Conservation (phyloP, 306 rosid species). For the Cyamopsis tetragonoloba region DNA sequence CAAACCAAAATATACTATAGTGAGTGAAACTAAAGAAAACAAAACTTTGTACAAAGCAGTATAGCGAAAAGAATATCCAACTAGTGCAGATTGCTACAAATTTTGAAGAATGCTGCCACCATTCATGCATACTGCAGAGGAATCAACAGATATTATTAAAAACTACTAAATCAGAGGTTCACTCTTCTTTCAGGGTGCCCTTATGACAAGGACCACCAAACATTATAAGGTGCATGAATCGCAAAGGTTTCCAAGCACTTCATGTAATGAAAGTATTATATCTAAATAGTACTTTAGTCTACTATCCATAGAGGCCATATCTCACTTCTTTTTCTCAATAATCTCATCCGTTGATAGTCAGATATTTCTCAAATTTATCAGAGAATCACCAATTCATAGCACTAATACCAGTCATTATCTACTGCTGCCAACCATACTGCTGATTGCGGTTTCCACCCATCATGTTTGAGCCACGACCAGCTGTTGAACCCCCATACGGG, state of each 20-base stretch:
- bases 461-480: conserved; percentile 40
- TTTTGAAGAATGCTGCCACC: neutral
- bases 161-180: neutral
- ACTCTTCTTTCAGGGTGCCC: neutral
- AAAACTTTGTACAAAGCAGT: neutral
- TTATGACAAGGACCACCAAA: neutral
- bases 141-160: neutral
- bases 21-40: neutral
- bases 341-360: neutral
- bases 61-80: neutral
- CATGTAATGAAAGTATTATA: conserved; percentile 5
- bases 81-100: neutral
- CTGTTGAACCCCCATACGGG: conserved; percentile 51
- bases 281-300: conserved; percentile 3
- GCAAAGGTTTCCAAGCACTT: conserved; percentile 1
- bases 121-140: neutral
- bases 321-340: conserved; percentile 8
- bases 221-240: conserved; percentile 7
- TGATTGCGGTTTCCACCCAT: conserved; percentile 51
- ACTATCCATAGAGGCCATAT: neutral
- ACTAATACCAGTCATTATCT: neutral
- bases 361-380: neutral
- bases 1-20: neutral
- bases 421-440: conserved; percentile 56
- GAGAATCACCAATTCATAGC: neutral